A percentile compares a stretch with the other conserved stretches of the same genome.
phyloP scores from a whole-genome alignment of 73 alveolate genomes.

The Breviolum minutum region DNA sequence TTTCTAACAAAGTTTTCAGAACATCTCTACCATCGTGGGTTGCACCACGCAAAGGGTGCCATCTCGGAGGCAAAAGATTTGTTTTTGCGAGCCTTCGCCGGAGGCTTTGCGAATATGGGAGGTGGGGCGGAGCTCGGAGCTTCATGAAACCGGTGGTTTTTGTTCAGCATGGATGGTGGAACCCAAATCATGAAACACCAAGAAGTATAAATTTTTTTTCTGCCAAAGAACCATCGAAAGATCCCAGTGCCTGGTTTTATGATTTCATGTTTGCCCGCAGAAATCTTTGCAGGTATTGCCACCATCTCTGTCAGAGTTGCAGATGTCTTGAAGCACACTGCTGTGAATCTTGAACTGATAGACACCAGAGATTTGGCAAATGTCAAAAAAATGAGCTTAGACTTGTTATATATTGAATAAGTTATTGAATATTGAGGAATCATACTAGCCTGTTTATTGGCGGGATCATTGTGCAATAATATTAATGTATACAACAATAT shows the following conservation, averaged over 20 bases:
- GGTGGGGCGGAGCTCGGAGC: conserved; percentile 1
- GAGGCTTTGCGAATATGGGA: conserved; percentile 15
- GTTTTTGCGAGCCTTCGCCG: background rate
- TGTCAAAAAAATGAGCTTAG: background rate
- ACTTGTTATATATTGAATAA: background rate
- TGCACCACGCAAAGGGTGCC: background rate
- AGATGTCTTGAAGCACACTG: background rate
- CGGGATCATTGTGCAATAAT: too few species aligned
- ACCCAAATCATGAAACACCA: background rate
- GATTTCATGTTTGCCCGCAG: too few species aligned
- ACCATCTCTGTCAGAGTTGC: background rate
- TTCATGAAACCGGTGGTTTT: background rate
- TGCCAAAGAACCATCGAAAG: background rate
- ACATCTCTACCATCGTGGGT: background rate
- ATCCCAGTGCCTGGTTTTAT: background rate
- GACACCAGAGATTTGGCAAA: background rate
- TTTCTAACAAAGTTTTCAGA: background rate
- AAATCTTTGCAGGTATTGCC: background rate
- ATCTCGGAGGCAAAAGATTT: conserved; percentile 13
- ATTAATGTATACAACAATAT: too few species aligned
- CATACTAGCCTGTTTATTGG: background rate
- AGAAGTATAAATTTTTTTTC: background rate
- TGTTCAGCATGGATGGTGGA: background rate
- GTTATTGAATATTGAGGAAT: background rate
- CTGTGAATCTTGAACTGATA: background rate